Evolutionary conservation across 441 rosid genomes (phyloP), one percentile per base, ranked within the genome.

Genomic region (Biscutella auriculata): DNA sequence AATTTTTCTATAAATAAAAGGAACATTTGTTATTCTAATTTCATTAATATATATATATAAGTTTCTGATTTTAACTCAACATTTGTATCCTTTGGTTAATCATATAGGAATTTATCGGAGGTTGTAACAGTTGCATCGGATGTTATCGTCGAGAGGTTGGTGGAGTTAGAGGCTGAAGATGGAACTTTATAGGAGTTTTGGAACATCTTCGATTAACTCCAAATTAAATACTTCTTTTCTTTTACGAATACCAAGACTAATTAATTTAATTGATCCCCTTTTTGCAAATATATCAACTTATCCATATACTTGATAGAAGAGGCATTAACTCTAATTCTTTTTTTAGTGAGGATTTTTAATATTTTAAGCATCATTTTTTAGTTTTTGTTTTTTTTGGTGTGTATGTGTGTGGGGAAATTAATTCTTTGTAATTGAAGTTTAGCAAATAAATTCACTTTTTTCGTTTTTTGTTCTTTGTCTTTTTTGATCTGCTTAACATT

Each of bases 21-120:
- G n/a, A n/a, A n/a, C n/a, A n/a, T n/a, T n/a, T n/a, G n/a, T n/a
- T n/a, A n/a, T n/a, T n/a, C n/a, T n/a, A n/a, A n/a, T n/a, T n/a
- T n/a, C n/a, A n/a, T n/a, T n/a, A n/a, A n/a, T n/a, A n/a, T n/a
- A n/a, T n/a, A n/a, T n/a, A n/a, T n/a, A n/a, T n/a, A n/a, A n/a
- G n/a, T n/a, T n/a, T n/a, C n/a, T n/a, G n/a, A n/a, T n/a, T n/a
- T n/a, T n/a, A 45, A n/a, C 21, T 39, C 9, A 53, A 6, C 37
- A 10, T 15, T 34, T 41, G 9, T 9, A 3, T 4, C 10, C 10
- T n/a, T 8, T 34, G 7, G 3, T 6, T n/a, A n/a, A n/a, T n/a
- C n/a, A 65, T 28, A 6, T 50, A 88, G 96, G 79, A 82, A 85
- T 52, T 75, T 79, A 78, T 75, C 83, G 8, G 85, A 88, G 12